phyloP scores from a whole-genome alignment of 306 rosid species.

The Vicia sativa region DNA sequence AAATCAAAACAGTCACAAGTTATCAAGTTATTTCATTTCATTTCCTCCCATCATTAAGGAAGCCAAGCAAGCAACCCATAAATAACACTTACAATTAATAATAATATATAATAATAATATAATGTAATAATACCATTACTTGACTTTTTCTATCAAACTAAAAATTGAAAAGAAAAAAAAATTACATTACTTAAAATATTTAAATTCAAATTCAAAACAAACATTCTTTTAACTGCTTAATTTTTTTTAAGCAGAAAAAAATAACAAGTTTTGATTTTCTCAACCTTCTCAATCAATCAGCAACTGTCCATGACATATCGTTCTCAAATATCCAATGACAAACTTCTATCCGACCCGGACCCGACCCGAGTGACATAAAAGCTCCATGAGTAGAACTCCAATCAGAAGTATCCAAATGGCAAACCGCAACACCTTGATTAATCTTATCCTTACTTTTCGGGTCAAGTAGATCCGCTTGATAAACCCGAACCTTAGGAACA shows the following conservation, averaged over 20 bases:
- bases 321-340: conserved; percentile 98
- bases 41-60: conserved; percentile 43
- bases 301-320: conserved; percentile 84
- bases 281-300: conserved; percentile 49
- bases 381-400: conserved; percentile 96
- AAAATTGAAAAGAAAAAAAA: conserved; percentile 35
- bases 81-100: conserved; percentile 37
- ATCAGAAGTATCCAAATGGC: conserved; percentile 84
- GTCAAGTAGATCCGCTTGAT: conserved; percentile 81
- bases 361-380: conserved; percentile 72
- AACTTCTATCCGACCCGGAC: conserved; percentile 89
- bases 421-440: conserved; percentile 83
- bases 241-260: conserved; percentile 56
- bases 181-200: conserved; percentile 37
- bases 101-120: conserved; percentile 36
- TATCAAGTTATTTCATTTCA: not conserved
- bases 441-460: conserved; percentile 59
- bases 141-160: conserved; percentile 48
- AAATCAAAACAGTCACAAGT: not conserved
- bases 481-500: conserved; percentile 91
- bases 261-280: not conserved
- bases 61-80: conserved; percentile 27
- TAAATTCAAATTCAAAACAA: conserved; percentile 33
- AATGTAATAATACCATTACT: conserved; percentile 39
- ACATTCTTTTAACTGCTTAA: conserved; percentile 44